A percentile compares a stretch with the other conserved stretches of the same genome.
phyloP scores from a whole-genome alignment of 23 red algal species.

The Chondrus crispus region DNA sequence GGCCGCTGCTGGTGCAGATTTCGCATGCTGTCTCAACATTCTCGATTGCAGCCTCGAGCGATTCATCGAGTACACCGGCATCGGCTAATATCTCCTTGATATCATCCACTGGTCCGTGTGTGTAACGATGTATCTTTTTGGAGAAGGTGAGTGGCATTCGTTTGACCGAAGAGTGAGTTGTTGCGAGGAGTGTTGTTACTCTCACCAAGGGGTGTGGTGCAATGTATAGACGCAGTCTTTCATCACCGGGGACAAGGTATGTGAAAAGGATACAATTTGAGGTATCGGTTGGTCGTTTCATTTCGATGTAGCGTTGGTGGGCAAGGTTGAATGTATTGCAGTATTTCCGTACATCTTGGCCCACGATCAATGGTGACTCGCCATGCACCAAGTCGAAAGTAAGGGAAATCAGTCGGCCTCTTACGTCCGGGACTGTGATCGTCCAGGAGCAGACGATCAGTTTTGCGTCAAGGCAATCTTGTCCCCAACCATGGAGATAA shows the following conservation, averaged over 20 bases:
- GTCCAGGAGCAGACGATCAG: conserved; percentile 1
- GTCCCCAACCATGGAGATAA: background rate
- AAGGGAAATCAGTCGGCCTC: background rate
- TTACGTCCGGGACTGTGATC: background rate
- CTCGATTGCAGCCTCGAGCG: background rate
- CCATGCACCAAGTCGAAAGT: background rate
- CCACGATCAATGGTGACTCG: background rate
- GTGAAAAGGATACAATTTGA: background rate
- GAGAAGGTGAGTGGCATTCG: background rate
- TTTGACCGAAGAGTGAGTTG: background rate
- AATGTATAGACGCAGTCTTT: background rate
- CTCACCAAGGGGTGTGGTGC: background rate
- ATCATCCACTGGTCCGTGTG: background rate
- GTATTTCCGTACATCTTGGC: background rate
- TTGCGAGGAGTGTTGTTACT: background rate
- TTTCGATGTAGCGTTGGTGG: background rate
- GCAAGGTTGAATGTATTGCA: background rate
- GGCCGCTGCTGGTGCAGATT: background rate
- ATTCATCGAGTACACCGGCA: background rate
- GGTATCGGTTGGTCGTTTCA: background rate
- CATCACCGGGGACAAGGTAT: background rate
- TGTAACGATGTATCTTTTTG: background rate
- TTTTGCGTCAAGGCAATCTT: background rate
- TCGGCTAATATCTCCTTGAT: conserved; percentile 3
- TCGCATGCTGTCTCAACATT: background rate